These are phyloP conservation scores for Yamadazyma kitorensis DNA, from an alignment of 805 yeast species.

Conservation along the genomic window DNA sequence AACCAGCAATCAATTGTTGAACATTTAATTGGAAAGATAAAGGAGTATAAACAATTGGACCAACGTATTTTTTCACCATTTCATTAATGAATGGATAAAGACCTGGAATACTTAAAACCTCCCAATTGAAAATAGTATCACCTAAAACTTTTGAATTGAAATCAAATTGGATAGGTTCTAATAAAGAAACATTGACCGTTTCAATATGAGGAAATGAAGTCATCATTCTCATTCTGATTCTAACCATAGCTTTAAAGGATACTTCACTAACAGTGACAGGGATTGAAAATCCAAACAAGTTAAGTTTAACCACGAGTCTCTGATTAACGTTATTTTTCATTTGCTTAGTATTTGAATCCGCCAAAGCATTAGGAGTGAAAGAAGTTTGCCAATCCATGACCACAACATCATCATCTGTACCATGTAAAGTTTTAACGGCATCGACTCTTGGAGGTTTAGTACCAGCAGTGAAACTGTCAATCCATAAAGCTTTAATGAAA, in stretches of 20 bases:
- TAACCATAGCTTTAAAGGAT: conserved; percentile 68
- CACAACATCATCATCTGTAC: conserved; percentile 88
- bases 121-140: conserved; percentile 83
- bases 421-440: conserved; percentile 80
- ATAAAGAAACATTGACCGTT: conserved; percentile 79
- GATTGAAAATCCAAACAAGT: conserved; percentile 75
- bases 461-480: conserved; percentile 87
- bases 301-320: conserved; percentile 70
- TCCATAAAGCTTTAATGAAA: conserved; percentile 78
- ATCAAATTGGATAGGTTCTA: conserved; percentile 88
- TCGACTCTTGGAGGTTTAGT: conserved; percentile 95
- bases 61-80: conserved; percentile 81
- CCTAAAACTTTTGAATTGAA: conserved; percentile 75
- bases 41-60: conserved; percentile 86
- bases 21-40: conserved; percentile 90
- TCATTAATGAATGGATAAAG: conserved; percentile 76
- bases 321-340: conserved; percentile 82
- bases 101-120: conserved; percentile 84
- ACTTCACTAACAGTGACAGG: conserved; percentile 81
- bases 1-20: conserved; percentile 85
- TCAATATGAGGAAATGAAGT: conserved; percentile 89
- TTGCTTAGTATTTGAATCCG: conserved; percentile 84
- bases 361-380: conserved; percentile 85
- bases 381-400: conserved; percentile 98
- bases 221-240: conserved; percentile 89